Conservation (phyloP, 495 filamentous ascomycete species). For the Aspergillus haitiensis region DNA sequence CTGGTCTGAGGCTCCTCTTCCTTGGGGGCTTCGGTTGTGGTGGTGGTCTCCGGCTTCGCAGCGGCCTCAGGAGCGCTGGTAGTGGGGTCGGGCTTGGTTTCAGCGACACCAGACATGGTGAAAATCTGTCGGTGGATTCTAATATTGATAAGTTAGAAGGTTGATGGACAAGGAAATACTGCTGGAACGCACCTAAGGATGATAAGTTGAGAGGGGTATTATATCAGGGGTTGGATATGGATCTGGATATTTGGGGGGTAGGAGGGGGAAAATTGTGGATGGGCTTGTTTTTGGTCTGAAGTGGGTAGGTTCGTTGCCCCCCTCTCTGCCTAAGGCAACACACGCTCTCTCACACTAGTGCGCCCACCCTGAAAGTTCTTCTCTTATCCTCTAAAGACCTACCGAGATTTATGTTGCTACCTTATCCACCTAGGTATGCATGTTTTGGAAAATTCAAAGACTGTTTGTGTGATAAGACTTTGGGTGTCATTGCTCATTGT, state of each 20-base stretch:
- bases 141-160: not conserved
- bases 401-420: too few relatives aligned
- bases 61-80: slow-evolving; percentile 43
- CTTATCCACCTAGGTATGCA: too few relatives aligned
- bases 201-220: slow-evolving; percentile 16
- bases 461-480: too few relatives aligned
- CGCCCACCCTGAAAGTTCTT: slow-evolving; percentile 20
- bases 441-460: too few relatives aligned
- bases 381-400: too few relatives aligned
- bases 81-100: slow-evolving; percentile 53
- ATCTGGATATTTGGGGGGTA: slow-evolving; percentile 6
- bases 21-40: slow-evolving; percentile 33
- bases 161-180: not conserved
- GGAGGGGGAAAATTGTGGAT: slow-evolving; percentile 30
- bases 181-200: slow-evolving; percentile 20
- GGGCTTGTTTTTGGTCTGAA: slow-evolving; percentile 25
- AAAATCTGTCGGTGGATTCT: slow-evolving; percentile 17
- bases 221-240: slow-evolving; percentile 15
- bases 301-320: slow-evolving; percentile 27
- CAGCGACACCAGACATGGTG: slow-evolving; percentile 51
- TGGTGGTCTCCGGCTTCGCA: slow-evolving; percentile 39
- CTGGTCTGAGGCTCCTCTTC: slow-evolving; percentile 41
- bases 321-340: slow-evolving; percentile 23
- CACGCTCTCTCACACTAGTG: slow-evolving; percentile 14
- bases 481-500: slow-evolving; percentile 14